Evolutionary conservation across 2,329 filamentous ascomycete species (phyloP).

Genomic region (Drechslerella dactyloides): DNA sequence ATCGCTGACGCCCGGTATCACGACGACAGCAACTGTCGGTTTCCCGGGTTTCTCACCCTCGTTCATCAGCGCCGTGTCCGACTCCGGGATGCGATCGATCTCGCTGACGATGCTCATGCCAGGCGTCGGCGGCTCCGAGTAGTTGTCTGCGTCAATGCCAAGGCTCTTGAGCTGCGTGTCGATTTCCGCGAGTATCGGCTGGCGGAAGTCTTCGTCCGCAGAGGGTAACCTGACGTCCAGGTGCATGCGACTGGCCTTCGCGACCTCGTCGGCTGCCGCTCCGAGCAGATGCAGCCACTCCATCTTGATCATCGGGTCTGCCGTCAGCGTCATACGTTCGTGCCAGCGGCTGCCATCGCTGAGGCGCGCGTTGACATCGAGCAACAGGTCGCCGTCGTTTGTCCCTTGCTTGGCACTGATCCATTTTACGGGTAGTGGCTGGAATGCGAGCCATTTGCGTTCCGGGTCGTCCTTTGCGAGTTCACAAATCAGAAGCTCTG

Average conservation of each 20-base stretch:
- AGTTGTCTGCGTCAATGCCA: conserved; percentile 30
- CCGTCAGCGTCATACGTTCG: conserved; percentile 36
- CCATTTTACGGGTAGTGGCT: conserved; percentile 75
- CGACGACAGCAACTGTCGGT: conserved; percentile 42
- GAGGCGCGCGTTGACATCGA: conserved; percentile 41
- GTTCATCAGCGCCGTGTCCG: conserved; percentile 35
- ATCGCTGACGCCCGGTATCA: conserved; percentile 44
- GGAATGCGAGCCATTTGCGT: conserved; percentile 77
- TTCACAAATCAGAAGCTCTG: conserved; percentile 91
- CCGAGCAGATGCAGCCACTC: conserved; percentile 49
- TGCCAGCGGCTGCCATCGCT: conserved; percentile 38
- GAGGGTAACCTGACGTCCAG: conserved; percentile 11
- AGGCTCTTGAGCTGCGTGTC: conserved; percentile 42
- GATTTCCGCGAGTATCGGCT: conserved; percentile 39
- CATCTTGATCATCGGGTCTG: conserved; percentile 46
- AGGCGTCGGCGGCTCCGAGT: conserved; percentile 48
- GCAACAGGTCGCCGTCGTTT: conserved; percentile 20
- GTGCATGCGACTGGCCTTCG: conserved; percentile 44
- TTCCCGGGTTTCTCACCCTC: conserved; percentile 42
- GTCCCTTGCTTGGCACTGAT: conserved; percentile 78
- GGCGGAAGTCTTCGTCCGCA: conserved; percentile 15
- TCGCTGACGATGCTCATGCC: conserved; percentile 45
- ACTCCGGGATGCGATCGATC: conserved; percentile 40
- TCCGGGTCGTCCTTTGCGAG: conserved; percentile 73
- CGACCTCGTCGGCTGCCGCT: conserved; percentile 41